Evolutionary conservation across 1,284 basidiomycete genomes (phyloP).

Genomic region (Fistulinella cinereoalba): DNA sequence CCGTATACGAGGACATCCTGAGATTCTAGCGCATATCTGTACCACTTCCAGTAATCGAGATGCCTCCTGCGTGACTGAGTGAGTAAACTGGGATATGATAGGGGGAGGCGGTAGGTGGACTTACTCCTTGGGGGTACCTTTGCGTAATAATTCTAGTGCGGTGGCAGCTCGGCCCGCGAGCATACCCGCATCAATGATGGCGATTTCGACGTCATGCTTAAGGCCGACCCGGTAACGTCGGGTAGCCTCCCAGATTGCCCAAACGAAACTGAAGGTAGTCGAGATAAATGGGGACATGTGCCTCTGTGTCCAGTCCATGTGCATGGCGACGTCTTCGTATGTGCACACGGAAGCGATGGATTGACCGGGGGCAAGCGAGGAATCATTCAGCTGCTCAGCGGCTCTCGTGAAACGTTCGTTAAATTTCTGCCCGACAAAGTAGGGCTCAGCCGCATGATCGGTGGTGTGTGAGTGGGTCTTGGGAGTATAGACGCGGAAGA

Average conservation of each 20-base stretch:
- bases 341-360: conserved; percentile 38
- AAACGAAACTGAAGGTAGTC: conserved; percentile 72
- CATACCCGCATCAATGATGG: conserved; percentile 65
- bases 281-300: conserved; percentile 65
- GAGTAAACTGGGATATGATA: conserved; percentile 1
- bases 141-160: conserved; percentile 57
- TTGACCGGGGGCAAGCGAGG: conserved; percentile 26
- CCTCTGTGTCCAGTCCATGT: conserved; percentile 75
- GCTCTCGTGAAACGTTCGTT: conserved; percentile 46
- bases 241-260: conserved; percentile 79
- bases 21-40: conserved; percentile 66
- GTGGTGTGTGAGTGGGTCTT: conserved; percentile 52
- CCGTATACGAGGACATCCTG: conserved; percentile 72
- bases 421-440: conserved; percentile 64
- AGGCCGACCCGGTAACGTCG: conserved; percentile 62
- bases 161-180: conserved; percentile 58
- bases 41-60: conserved; percentile 69
- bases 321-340: conserved; percentile 60
- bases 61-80: conserved; percentile 46
- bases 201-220: conserved; percentile 73
- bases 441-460: conserved; percentile 50
- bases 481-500: conserved; percentile 76
- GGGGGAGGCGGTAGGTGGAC: conserved; percentile 23
- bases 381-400: conserved; percentile 36
- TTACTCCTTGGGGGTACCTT: conserved; percentile 52